Evolutionary conservation across 2,329 filamentous ascomycete genomes (phyloP), one percentile per base, ranked within the genome.

Genomic region (Elsinoe australis): DNA sequence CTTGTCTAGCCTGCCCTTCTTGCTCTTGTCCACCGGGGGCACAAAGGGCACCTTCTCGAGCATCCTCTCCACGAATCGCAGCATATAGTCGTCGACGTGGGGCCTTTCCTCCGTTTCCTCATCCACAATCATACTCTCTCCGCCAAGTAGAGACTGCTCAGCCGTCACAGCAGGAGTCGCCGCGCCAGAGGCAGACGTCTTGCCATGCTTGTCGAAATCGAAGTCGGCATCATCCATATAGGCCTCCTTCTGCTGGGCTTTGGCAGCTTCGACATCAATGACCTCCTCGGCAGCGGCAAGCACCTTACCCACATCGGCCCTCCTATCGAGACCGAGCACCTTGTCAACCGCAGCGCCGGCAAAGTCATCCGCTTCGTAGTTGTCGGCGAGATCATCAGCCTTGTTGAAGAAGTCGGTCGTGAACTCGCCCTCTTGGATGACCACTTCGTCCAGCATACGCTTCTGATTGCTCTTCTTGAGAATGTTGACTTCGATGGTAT

Each of bases 361-460:
- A 0, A 73, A 74, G 55, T 81, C 76, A n/a, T 76, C 73, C 46
- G 51, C 66, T 3, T 63, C 59, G 48, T 61, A 73, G 9, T 74
- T 69, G 24, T 77, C 75, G 47, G 75, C 77, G 19, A 87, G 71
- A 18, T 15, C 34, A 44, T 85, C 81, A 52, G 87, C 85, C 29
- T 78, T 74, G 18, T 44, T 88, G 67, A 95, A 90, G 64, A 95
- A 89, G 59, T 98, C 92, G 0, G 92, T 98, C 0, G 90, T 98
- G 64, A 98, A 98, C 56, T 90, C 88, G 53, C 92, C 92, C 63
- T 96, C 92, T 62, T 98, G 94, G 56, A 98, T 98, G 49, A 98
- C 89, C 5, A 98, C 87, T 54, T 98, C 92, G 59, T 98, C 92
- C 0, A 98, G 76, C 79, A 98, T 88, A 58, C 94, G 86, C 70